Conservation (phyloP, 2,329 filamentous ascomycete species). For the Sphaerostilbella broomeana region DNA sequence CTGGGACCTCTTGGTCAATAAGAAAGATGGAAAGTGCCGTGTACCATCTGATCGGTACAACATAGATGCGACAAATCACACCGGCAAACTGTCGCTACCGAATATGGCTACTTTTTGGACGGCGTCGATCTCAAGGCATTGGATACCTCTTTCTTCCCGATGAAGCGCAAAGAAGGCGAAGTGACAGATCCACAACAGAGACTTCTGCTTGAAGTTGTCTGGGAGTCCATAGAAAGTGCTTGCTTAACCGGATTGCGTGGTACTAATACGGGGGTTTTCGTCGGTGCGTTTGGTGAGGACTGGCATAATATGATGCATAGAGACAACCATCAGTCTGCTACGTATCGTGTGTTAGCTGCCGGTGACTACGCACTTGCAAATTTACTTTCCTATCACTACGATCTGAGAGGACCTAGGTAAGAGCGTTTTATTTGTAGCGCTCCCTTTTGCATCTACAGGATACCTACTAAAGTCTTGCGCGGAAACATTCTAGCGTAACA, state of each 20-base stretch:
- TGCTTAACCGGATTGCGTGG: constrained; percentile 23
- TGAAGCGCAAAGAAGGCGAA: constrained; percentile 22
- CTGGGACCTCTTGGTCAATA: constrained; percentile 27
- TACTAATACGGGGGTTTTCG: constrained; percentile 22
- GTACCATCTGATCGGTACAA: constrained; percentile 24
- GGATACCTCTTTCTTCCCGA: constrained; percentile 28
- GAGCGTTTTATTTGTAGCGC: neutral
- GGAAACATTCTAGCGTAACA: constrained; percentile 17
- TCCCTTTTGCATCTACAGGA: neutral
- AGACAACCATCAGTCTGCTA: no score
- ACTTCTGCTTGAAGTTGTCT: constrained; percentile 22
- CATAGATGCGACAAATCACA: constrained; percentile 13
- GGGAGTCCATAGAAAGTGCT: constrained; percentile 22
- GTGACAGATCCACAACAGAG: constrained; percentile 26
- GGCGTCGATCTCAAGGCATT: constrained; percentile 19
- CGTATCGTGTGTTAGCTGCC: no score
- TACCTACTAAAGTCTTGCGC: no score
- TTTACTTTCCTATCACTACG: constrained; percentile 27
- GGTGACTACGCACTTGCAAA: constrained; percentile 27
- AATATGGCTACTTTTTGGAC: constrained; percentile 25
- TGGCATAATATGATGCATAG: constrained; percentile 18
- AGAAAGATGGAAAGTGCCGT: constrained; percentile 18
- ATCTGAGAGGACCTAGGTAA: constrained; percentile 28
- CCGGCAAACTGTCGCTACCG: constrained; percentile 9
- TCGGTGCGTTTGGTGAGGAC: constrained; percentile 27